Conservation (phyloP, 2,329 filamentous ascomycete genomes). For the Cladobotryum mycophilum region DNA sequence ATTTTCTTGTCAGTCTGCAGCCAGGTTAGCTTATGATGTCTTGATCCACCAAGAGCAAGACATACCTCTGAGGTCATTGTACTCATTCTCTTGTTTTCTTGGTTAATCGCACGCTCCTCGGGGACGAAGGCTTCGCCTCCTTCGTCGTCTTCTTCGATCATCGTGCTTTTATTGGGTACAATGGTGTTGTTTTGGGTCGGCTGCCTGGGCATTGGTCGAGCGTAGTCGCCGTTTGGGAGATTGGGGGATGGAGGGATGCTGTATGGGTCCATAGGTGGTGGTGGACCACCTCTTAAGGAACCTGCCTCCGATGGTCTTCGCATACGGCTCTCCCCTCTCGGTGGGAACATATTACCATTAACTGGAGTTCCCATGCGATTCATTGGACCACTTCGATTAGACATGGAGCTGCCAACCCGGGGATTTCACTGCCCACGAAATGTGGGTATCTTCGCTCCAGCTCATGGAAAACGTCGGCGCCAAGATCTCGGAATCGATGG, state of each 20-base stretch:
- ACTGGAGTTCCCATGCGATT: constrained; percentile 58
- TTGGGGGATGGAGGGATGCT: constrained; percentile 55
- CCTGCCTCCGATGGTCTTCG: constrained; percentile 57
- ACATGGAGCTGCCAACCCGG: constrained; percentile 64
- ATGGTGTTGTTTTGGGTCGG: constrained; percentile 89
- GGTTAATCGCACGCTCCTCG: constrained; percentile 22
- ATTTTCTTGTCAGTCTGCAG: constrained; percentile 59
- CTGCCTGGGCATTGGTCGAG: constrained; percentile 76
- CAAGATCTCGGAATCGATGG: constrained; percentile 82
- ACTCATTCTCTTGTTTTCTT: constrained; percentile 23
- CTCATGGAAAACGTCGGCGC: constrained; percentile 94
- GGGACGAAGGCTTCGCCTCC: constrained; percentile 57
- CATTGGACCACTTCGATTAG: constrained; percentile 49
- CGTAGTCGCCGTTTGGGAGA: constrained; percentile 56
- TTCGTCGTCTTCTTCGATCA: constrained; percentile 90
- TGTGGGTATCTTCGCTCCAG: constrained; percentile 83
- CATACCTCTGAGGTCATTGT: constrained; percentile 34
- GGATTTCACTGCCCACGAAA: constrained; percentile 65
- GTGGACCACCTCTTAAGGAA: constrained; percentile 46
- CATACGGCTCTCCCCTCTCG: constrained; percentile 46
- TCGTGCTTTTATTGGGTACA: constrained; percentile 93
- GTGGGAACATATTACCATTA: constrained; percentile 48
- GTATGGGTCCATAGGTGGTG: constrained; percentile 38
- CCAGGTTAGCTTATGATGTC: constrained; percentile 13
- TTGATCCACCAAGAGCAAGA: constrained; percentile 1